Evolutionary conservation across 306 rosid genomes (phyloP), one percentile per base, ranked within the genome.

Genomic region (Quercus engelmannii): DNA sequence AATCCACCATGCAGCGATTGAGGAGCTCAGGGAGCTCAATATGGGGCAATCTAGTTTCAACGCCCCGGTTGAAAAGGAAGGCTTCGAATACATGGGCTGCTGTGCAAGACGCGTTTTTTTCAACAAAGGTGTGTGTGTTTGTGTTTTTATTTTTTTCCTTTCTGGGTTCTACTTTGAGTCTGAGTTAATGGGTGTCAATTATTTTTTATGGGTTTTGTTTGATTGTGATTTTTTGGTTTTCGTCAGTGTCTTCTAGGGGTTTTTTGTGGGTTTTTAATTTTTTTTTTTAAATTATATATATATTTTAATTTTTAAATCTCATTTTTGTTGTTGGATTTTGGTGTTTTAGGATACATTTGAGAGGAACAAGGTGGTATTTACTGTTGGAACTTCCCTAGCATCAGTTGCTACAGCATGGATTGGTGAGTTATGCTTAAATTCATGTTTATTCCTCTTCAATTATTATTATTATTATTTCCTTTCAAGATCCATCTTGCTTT

Each of bases 401-500:
- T 95, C 99, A 69, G 92, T 95, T 54, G 93, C 93, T 30, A 95
- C 98, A 11, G 98, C 99, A 51, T 87, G 89, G 85, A 8, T 87
- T 63, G 99, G 99, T 95, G 59, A 74, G 86, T 89, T 78, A 4
- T 17, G n/a, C 8, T 41, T 23, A 7, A 68, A 9, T 28, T 68
- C 52, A 68, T 35, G 46, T 19, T 35, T 30, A n/a, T 55, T 77
- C 19, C 52, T 23, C 20, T 77, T 19, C 61, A 9, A 41, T 85
- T 38, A 38, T 38, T 38, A 25, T 5, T 76, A 5, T 5, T 31
- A 20, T 6, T 68, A 2, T 55, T 46, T 3, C 7, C 28, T 18
- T 74, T 52, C 49, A 20, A 28, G 49, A 12, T 57, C 15, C 43
- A 5, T 69, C 10, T 41, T 75, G 61, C 62, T 68, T 49, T 77